Evolutionary conservation across 1,139 yeast species (phyloP).

Genomic region (Meyerozyma carpophila): DNA sequence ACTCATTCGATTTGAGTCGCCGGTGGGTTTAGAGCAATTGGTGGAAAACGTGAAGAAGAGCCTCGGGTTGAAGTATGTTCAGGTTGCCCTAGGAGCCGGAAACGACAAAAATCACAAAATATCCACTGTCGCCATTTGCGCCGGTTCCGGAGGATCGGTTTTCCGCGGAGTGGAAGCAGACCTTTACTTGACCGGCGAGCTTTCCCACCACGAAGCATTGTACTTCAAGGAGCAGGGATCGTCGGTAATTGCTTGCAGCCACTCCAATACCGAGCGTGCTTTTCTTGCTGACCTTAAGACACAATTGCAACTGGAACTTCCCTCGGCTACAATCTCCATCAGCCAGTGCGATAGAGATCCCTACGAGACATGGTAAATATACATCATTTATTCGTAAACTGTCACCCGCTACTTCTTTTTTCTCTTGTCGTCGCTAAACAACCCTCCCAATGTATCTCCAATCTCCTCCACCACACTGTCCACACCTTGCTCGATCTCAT

Average conservation of each 20-base stretch:
- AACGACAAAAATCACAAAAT: slow-evolving; percentile 26
- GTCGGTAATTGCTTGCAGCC: slow-evolving; percentile 74
- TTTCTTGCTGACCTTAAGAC: slow-evolving; percentile 51
- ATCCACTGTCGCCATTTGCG: slow-evolving; percentile 75
- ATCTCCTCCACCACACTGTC: slow-evolving; percentile 16
- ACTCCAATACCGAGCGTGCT: slow-evolving; percentile 90
- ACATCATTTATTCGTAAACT: not conserved
- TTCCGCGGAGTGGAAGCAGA: slow-evolving; percentile 66
- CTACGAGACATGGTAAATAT: slow-evolving; percentile 29
- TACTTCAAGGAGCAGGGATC: slow-evolving; percentile 67
- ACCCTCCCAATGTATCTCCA: slow-evolving; percentile 13
- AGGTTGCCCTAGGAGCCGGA: slow-evolving; percentile 49
- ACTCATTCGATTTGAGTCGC: slow-evolving; percentile 43
- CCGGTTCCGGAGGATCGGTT: slow-evolving; percentile 86
- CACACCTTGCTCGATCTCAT: slow-evolving; percentile 25
- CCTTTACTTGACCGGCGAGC: slow-evolving; percentile 82
- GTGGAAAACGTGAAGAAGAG: slow-evolving; percentile 51
- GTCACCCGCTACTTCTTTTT: not conserved
- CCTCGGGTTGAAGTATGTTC: slow-evolving; percentile 52
- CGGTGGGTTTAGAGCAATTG: slow-evolving; percentile 40
- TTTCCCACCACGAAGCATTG: slow-evolving; percentile 88
- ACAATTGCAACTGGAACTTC: slow-evolving; percentile 43
- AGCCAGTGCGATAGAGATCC: slow-evolving; percentile 58
- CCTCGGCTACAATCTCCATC: slow-evolving; percentile 37
- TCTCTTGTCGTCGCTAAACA: not conserved